Percentiles rank a stretch among this genome's conserved stretches.
These are phyloP conservation scores for Pterocarpus santalinus DNA, from an alignment of 306 rosid genomes.

Conservation along the genomic window DNA sequence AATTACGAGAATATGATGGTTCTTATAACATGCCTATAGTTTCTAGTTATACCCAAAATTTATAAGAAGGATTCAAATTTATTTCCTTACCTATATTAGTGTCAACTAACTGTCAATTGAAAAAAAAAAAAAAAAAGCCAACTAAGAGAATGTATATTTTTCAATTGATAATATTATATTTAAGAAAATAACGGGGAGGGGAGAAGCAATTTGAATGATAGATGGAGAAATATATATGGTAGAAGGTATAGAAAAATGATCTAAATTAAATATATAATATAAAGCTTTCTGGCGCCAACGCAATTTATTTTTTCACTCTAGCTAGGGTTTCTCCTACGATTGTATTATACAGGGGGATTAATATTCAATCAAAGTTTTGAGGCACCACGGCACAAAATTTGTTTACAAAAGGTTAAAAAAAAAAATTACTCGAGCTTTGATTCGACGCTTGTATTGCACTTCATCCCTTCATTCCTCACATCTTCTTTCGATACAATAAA, in stretches of 20 bases:
- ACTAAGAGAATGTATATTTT: not conserved
- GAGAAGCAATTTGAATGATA: not conserved
- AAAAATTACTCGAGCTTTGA: not conserved
- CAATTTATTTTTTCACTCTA: not conserved
- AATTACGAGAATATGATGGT: not conserved
- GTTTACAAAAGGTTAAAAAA: not conserved
- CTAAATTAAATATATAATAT: not conserved
- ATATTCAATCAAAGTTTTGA: not conserved
- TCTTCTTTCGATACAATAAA: not conserved
- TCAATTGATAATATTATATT: not conserved
- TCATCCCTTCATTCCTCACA: constrained; percentile 40
- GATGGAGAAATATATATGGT: not conserved
- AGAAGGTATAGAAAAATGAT: not conserved
- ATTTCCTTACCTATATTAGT: not conserved
- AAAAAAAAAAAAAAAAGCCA: not conserved
- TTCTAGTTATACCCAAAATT: too few relatives aligned
- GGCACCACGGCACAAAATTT: not conserved
- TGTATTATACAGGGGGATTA: not conserved
- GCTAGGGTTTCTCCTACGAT: not conserved
- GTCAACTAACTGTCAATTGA: not conserved
- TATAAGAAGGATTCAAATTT: too few relatives aligned
- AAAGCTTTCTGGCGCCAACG: not conserved
- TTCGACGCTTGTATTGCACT: constrained; percentile 42
- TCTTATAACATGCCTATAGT: too few relatives aligned
- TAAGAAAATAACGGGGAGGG: not conserved